A percentile compares a stretch with the other conserved stretches of the same genome.
These are phyloP conservation scores for Pelargonium myrrhifolium DNA, from an alignment of 441 rosid genomes.

Conservation along the genomic window DNA sequence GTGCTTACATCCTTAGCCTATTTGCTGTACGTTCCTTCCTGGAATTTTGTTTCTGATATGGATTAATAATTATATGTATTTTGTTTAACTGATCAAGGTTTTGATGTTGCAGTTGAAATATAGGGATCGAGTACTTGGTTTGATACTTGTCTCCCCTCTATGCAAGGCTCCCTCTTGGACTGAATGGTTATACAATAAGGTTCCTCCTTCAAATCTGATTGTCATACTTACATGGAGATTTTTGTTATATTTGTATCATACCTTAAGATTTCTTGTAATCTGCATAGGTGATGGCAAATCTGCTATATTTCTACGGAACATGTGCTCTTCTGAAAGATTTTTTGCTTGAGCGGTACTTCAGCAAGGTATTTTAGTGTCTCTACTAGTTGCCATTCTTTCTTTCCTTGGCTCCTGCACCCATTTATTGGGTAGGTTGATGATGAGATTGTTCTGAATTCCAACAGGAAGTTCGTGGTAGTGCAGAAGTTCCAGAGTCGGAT, in stretches of 20 bases:
- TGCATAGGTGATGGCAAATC: slow-evolving; percentile 75
- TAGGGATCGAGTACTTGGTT: slow-evolving; percentile 76
- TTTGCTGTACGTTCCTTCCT: slow-evolving; percentile 60
- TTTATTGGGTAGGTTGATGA: slow-evolving; percentile 15
- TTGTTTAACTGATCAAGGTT: slow-evolving; percentile 15
- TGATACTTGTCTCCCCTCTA: slow-evolving; percentile 85
- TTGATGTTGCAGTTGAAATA: slow-evolving; percentile 65
- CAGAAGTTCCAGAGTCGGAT: slow-evolving; percentile 74
- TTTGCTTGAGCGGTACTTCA: slow-evolving; percentile 77
- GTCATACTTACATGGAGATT: neutral
- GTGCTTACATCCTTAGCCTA: slow-evolving; percentile 81
- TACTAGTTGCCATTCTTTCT: neutral
- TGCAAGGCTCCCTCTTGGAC: slow-evolving; percentile 93
- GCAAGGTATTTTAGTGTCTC: slow-evolving; percentile 52
- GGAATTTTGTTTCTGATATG: slow-evolving; percentile 11
- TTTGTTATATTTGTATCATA: neutral
- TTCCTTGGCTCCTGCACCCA: slow-evolving; percentile 5
- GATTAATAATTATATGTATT: neutral
- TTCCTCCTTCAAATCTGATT: slow-evolving; percentile 23
- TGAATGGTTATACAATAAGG: slow-evolving; percentile 95
- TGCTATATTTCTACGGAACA: slow-evolving; percentile 83
- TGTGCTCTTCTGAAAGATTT: slow-evolving; percentile 81
- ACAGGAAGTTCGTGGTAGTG: slow-evolving; percentile 79
- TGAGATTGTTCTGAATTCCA: slow-evolving; percentile 18
- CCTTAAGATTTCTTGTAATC: slow-evolving; percentile 11